Conservation (phyloP, 345 rosid species). For the Sisymbrium altissimum region DNA sequence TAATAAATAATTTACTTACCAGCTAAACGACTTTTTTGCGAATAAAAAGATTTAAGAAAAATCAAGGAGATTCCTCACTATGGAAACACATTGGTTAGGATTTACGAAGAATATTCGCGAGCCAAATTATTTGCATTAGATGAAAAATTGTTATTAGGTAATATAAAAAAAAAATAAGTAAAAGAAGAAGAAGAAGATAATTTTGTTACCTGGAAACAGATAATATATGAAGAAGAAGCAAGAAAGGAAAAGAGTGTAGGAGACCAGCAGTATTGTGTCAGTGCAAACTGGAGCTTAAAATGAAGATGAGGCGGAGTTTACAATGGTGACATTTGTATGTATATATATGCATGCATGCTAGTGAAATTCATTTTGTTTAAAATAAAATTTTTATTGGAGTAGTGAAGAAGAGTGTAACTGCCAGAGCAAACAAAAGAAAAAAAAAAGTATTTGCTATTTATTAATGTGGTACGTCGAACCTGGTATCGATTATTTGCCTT, state of each 20-base stretch:
- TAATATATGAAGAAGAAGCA: neutral
- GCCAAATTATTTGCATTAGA: slow-evolving; percentile 1
- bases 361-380: neutral
- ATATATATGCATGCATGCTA: slow-evolving; percentile 25
- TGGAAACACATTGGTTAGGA: neutral
- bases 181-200: neutral
- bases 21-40: neutral
- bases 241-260: neutral
- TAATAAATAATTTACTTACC: neutral
- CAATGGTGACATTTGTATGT: slow-evolving; percentile 16
- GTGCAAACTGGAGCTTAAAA: slow-evolving; percentile 26
- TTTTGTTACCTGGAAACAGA: slow-evolving; percentile 26
- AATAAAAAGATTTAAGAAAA: neutral
- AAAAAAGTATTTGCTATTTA: neutral
- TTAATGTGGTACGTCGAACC: slow-evolving; percentile 36
- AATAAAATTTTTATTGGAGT: neutral
- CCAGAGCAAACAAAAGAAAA: neutral
- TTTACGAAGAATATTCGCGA: neutral
- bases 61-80: neutral
- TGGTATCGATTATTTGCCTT: slow-evolving; percentile 21
- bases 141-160: neutral
- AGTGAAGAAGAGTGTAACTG: slow-evolving; percentile 28
- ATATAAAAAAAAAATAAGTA: neutral
- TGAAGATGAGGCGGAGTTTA: slow-evolving; percentile 32
- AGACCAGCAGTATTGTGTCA: slow-evolving; percentile 18